Evolutionary conservation across 768 basidiomycete genomes (phyloP).

Genomic region (Chalciporus sphaerocephalus): DNA sequence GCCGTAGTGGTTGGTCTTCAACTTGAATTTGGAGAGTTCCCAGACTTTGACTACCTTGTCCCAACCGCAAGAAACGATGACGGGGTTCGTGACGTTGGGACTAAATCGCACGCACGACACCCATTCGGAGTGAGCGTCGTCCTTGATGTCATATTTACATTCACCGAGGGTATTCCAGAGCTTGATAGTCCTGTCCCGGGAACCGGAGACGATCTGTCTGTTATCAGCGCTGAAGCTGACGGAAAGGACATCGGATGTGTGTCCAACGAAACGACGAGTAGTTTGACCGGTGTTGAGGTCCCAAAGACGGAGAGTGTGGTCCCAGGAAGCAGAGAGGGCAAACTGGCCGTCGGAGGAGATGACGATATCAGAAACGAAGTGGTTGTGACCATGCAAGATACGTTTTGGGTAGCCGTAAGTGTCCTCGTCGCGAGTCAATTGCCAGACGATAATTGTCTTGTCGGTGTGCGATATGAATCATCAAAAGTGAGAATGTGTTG

Average conservation of each 20-base stretch:
- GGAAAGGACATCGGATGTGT: conserved; percentile 95
- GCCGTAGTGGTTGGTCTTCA: conserved; percentile 99
- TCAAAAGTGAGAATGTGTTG: conserved; percentile 17
- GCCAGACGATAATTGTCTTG: conserved; percentile 99
- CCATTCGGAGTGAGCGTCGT: conserved; percentile 98
- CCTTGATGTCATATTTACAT: conserved; percentile 99
- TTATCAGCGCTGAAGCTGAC: conserved; percentile 99
- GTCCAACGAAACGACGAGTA: conserved; percentile 96
- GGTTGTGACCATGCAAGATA: conserved; percentile 97
- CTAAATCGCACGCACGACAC: conserved; percentile 99
- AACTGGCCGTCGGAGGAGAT: conserved; percentile 99
- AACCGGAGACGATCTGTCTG: conserved; percentile 98
- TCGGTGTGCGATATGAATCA: conserved; percentile 67
- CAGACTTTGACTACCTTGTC: conserved; percentile 99
- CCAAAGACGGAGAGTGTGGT: conserved; percentile 99
- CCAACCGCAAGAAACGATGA: conserved; percentile 99
- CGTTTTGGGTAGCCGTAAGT: conserved; percentile 95
- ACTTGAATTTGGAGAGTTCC: conserved; percentile 99
- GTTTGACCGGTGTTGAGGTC: conserved; percentile 97
- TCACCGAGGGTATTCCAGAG: conserved; percentile 99
- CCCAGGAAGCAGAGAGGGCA: conserved; percentile 98
- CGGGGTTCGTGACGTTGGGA: conserved; percentile 94
- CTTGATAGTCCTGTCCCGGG: conserved; percentile 95
- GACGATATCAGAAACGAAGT: conserved; percentile 98
- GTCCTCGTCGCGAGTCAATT: conserved; percentile 89